These are phyloP conservation scores for Pseudocercospora vitis DNA, from an alignment of 2,329 filamentous ascomycete species.

Conservation along the genomic window DNA sequence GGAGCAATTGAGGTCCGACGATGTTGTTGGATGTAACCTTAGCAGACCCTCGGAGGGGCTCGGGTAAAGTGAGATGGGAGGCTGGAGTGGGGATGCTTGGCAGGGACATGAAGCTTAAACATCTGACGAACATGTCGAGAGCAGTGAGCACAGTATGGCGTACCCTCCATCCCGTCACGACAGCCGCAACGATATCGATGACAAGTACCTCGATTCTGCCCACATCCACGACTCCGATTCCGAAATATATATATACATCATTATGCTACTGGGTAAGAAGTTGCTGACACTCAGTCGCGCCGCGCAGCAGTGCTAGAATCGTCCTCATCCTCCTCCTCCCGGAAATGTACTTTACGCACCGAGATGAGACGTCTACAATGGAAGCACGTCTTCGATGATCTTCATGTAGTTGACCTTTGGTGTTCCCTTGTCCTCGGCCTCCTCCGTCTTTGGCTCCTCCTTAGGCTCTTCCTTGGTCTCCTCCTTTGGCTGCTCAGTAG, in stretches of 20 bases:
- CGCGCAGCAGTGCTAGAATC: background rate
- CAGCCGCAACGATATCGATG: too few relatives aligned
- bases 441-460: background rate
- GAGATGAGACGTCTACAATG: background rate
- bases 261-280: background rate
- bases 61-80: too few relatives aligned
- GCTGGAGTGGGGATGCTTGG: too few relatives aligned
- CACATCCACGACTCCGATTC: too few relatives aligned
- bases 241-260: background rate
- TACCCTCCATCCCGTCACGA: too few relatives aligned
- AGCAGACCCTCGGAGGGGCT: too few relatives aligned
- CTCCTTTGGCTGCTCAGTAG: too few relatives aligned
- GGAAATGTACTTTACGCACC: background rate
- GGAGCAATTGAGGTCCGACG: background rate
- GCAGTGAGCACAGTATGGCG: too few relatives aligned
- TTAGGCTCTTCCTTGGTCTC: background rate
- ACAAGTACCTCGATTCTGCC: background rate
- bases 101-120: too few relatives aligned
- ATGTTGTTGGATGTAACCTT: constrained; percentile 2
- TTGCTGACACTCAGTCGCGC: background rate
- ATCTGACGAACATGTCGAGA: too few relatives aligned
- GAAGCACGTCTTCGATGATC: constrained; percentile 1
- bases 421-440: background rate
- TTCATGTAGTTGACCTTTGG: constrained; percentile 3
- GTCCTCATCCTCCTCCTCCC: background rate